phyloP scores from a whole-genome alignment of 495 filamentous ascomycete species.

The Penicillium tannophilum region DNA sequence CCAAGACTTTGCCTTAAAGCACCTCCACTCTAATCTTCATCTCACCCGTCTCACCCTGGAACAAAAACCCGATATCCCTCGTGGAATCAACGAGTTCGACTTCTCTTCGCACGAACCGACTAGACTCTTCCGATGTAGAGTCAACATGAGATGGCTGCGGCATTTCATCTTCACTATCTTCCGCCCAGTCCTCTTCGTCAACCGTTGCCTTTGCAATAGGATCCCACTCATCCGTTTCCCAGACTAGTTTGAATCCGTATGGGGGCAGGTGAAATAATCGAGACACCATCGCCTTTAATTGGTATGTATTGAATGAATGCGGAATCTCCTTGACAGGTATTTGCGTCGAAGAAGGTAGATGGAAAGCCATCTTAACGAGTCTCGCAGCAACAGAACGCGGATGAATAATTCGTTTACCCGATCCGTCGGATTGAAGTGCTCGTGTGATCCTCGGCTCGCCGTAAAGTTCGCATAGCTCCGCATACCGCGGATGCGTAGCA shows the following conservation, averaged over 20 bases:
- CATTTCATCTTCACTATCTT: conserved; percentile 56
- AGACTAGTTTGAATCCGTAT: conserved; percentile 64
- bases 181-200: conserved; percentile 55
- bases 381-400: conserved; percentile 75
- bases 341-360: conserved; percentile 14
- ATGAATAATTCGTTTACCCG: conserved; percentile 41
- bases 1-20: background rate
- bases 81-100: conserved; percentile 81
- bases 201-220: conserved; percentile 59
- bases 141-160: conserved; percentile 10
- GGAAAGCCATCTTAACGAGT: conserved; percentile 67
- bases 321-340: conserved; percentile 62
- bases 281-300: conserved; percentile 74
- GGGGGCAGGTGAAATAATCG: conserved; percentile 67
- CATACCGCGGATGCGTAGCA: conserved; percentile 66
- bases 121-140: conserved; percentile 20
- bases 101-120: conserved; percentile 68
- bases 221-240: conserved; percentile 86
- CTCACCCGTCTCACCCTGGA: conserved; percentile 63
- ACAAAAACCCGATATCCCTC: conserved; percentile 76
- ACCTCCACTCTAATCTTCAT: conserved; percentile 70
- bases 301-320: conserved; percentile 74
- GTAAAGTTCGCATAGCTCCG: conserved; percentile 70
- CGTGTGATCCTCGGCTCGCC: conserved; percentile 61
- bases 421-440: conserved; percentile 23